Percentiles rank a stretch among this genome's conserved stretches.
Evolutionary conservation across 2,329 filamentous ascomycete species (phyloP).

Genomic region (Huntiella omanensis): DNA sequence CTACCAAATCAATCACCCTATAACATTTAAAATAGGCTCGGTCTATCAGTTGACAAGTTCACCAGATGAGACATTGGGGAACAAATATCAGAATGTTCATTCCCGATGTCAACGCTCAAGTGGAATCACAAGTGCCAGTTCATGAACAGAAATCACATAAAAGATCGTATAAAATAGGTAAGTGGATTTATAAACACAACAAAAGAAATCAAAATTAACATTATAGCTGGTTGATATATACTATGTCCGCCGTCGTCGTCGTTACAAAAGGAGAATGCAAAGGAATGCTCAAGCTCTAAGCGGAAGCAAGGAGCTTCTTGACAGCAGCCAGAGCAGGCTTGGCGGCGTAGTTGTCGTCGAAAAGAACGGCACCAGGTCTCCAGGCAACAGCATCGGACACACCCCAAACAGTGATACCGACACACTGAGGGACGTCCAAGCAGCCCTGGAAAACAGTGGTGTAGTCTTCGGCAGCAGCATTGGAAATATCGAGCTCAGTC

Average conservation of each 20-base stretch:
- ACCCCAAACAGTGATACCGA: constrained; percentile 48
- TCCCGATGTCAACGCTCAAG: not conserved
- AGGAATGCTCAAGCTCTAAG: no score
- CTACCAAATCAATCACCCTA: no score
- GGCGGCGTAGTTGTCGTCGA: constrained; percentile 30
- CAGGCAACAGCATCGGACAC: constrained; percentile 32
- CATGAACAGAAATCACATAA: not conserved
- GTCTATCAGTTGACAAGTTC: no score
- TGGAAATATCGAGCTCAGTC: constrained; percentile 49
- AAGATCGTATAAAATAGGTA: not conserved
- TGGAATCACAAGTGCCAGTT: not conserved
- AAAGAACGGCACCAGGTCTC: constrained; percentile 31
- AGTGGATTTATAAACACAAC: not conserved
- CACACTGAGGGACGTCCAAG: constrained; percentile 36
- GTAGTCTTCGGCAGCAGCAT: constrained; percentile 37
- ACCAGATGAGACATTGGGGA: no score
- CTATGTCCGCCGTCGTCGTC: no score
- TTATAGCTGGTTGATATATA: no score
- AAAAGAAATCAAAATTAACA: not conserved
- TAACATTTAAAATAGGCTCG: no score
- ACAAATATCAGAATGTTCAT: not conserved
- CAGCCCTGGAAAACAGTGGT: constrained; percentile 39
- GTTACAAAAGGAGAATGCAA: no score
- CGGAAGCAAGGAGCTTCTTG: constrained; percentile 2
- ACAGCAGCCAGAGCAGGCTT: constrained; percentile 33